Evolutionary conservation across 306 rosid species (phyloP), one percentile per base, ranked within the genome.

Genomic region (Argentina anserina): DNA sequence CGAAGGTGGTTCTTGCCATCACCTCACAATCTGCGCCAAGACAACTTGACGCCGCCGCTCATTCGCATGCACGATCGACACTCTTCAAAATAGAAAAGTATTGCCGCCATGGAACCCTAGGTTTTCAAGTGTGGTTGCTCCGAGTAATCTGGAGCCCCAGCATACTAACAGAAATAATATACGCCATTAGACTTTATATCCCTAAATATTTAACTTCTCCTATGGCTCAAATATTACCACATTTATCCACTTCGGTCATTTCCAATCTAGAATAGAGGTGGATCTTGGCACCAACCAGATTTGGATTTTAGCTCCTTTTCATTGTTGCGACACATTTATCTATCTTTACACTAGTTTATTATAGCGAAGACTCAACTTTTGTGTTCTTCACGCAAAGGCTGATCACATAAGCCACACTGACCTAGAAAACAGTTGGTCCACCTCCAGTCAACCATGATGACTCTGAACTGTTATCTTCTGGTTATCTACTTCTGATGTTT

Each of bases 361-460:
- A 37, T 9, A 3, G 29, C 20, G 2, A 28, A 29, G 11, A 4
- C 9, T 67, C 21, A 6, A 39, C 61, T 72, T 81, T 63, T 64
- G 79, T 72, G 73, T 41, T 10, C 55, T 36, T 70, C 84, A 73
- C 84, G 84, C 84, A 65, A 80, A 73, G 75, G 58, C 58, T 59
- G 58, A 64, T 33, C 46, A 64, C 67, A 70, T 46, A 25, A 50
- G 71, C 80, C 37, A 66, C 68, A 34, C 69, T 18, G 60, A 63
- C 76, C 67, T 18, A 45, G 78, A 14, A 29, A n/a, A 53, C 15
- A 34, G n/a, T 56, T 73, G 84, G 84, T 73, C 87, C 81, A 76
- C 81, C 70, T 6, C 20, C 23, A 46, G 76, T 82, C 81, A 79
- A 75, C 75, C 52, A 20, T 3, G 46, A 59, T 69, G 47, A 49